These are phyloP conservation scores for Thelonectria olida DNA, from an alignment of 2,329 filamentous ascomycete species.

Conservation along the genomic window DNA sequence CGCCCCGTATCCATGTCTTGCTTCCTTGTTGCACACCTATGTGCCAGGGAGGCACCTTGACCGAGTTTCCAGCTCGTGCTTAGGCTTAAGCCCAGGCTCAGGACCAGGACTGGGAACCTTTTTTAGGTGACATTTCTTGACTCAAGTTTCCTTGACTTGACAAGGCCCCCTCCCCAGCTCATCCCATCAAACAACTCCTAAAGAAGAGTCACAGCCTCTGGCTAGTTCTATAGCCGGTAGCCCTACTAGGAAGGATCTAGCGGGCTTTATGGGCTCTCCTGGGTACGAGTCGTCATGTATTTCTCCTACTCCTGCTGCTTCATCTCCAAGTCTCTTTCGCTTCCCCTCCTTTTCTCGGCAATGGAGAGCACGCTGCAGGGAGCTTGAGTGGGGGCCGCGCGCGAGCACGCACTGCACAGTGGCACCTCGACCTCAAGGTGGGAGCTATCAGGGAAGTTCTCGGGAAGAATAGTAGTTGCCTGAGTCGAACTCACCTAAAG, in stretches of 20 bases:
- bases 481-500: not conserved
- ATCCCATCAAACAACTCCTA: not conserved
- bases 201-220: not conserved
- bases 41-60: not conserved
- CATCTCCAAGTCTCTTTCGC: not conserved
- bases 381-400: slow-evolving; percentile 3
- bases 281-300: slow-evolving; percentile 5
- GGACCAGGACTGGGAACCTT: not conserved
- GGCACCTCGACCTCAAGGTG: not conserved
- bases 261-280: not conserved
- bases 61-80: not conserved
- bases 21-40: not conserved
- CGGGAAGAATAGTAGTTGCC: not conserved
- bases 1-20: slow-evolving; percentile 2
- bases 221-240: no score
- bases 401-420: not conserved
- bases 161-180: not conserved
- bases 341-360: slow-evolving; percentile 7
- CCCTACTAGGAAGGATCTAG: not conserved
- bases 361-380: not conserved
- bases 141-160: not conserved
- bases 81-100: not conserved
- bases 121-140: not conserved
- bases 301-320: not conserved
- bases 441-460: not conserved